Evolutionary conservation across 768 basidiomycete genomes (phyloP).

Genomic region (Ramaria sp.): DNA sequence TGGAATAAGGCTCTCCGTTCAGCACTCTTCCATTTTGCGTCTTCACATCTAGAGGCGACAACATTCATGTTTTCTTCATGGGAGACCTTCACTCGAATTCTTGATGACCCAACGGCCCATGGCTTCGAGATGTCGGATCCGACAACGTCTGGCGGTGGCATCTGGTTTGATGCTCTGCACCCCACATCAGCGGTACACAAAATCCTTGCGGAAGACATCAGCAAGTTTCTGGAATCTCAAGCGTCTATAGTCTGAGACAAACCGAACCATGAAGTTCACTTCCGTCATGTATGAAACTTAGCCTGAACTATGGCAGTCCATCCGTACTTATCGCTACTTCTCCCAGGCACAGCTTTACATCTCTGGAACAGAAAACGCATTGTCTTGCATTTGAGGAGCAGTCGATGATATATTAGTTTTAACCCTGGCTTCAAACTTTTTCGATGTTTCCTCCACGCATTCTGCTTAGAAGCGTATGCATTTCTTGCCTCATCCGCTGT

Average conservation of each 20-base stretch:
- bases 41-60: conserved; percentile 33
- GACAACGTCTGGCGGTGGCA: conserved; percentile 23
- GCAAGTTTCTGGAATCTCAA: not conserved
- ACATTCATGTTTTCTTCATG: conserved; percentile 40
- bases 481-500: no score
- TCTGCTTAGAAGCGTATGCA: no score
- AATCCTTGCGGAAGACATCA: conserved; percentile 12
- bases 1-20: conserved; percentile 38
- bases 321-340: no score
- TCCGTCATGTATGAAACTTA: not conserved
- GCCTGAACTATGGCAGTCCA: no score
- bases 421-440: no score
- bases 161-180: conserved; percentile 13
- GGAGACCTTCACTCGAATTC: conserved; percentile 32
- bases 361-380: no score
- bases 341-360: no score
- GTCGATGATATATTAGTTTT: no score
- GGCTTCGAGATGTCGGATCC: conserved; percentile 29
- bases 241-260: not conserved
- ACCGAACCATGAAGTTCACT: not conserved
- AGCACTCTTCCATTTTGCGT: conserved; percentile 26
- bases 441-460: no score
- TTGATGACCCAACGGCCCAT: conserved; percentile 33
- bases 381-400: no score
- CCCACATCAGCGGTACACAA: conserved; percentile 13